phyloP scores from a whole-genome alignment of 1,139 yeast genomes.

The Meyerozyma guilliermondii region DNA sequence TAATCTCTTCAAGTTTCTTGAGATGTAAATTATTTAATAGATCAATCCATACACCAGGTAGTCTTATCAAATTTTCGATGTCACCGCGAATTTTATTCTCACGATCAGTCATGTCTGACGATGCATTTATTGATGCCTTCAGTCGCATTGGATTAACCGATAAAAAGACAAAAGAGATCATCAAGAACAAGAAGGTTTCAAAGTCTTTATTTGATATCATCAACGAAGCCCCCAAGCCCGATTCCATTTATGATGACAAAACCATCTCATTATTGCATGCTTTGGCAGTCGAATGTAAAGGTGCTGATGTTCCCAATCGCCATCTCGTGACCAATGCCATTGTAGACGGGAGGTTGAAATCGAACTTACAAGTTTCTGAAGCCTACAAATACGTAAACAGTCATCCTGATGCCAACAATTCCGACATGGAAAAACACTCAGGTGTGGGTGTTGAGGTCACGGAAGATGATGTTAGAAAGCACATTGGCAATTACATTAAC shows the following conservation, averaged over 20 bases:
- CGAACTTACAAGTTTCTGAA: slow-evolving; percentile 72
- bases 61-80: background rate
- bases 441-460: slow-evolving; percentile 82
- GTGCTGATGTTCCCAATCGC: slow-evolving; percentile 38
- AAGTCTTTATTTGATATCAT: slow-evolving; percentile 60
- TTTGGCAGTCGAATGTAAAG: slow-evolving; percentile 65
- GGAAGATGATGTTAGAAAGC: slow-evolving; percentile 55
- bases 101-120: slow-evolving; percentile 12
- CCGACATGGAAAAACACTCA: slow-evolving; percentile 53
- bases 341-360: slow-evolving; percentile 56
- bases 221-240: slow-evolving; percentile 25
- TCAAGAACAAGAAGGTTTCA: slow-evolving; percentile 82
- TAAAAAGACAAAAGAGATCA: slow-evolving; percentile 64
- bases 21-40: background rate
- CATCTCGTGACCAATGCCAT: slow-evolving; percentile 55
- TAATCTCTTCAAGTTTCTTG: slow-evolving; percentile 9
- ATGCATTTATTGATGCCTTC: slow-evolving; percentile 41
- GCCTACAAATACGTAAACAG: slow-evolving; percentile 66
- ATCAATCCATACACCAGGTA: background rate
- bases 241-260: slow-evolving; percentile 33
- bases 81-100: slow-evolving; percentile 4
- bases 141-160: slow-evolving; percentile 66
- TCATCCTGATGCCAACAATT: slow-evolving; percentile 23
- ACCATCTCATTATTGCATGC: slow-evolving; percentile 65
- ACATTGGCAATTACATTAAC: slow-evolving; percentile 56